phyloP scores from a whole-genome alignment of 441 rosid genomes.

The Omphalea diandra region DNA sequence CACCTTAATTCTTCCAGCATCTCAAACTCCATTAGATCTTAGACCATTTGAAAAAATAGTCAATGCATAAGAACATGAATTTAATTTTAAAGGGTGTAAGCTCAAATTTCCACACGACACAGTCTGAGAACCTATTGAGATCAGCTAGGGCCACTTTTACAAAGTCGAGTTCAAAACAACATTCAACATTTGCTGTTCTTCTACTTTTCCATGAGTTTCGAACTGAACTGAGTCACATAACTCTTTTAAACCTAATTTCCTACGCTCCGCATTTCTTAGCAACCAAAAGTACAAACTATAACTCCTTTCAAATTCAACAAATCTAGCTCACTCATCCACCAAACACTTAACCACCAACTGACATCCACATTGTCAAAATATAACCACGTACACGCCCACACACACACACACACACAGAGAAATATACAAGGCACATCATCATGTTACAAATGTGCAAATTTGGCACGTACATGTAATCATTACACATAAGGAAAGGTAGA shows the following conservation, averaged over 20 bases:
- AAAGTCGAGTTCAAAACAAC: neutral
- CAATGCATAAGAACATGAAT: no score
- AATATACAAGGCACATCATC: no score
- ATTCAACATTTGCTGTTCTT: neutral
- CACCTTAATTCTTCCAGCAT: neutral
- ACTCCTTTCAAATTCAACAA: neutral
- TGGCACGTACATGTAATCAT: neutral
- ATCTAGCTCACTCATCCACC: conserved; percentile 1
- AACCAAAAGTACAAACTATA: neutral
- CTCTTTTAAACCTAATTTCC: no score
- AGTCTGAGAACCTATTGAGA: neutral
- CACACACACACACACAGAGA: neutral
- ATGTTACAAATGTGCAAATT: neutral
- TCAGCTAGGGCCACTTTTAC: no score
- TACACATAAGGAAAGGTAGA: neutral
- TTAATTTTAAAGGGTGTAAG: no score
- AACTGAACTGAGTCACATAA: neutral
- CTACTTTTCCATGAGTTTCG: neutral
- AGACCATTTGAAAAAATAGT: no score
- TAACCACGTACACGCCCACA: neutral
- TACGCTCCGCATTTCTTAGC: neutral
- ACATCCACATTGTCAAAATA: no score
- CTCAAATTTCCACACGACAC: neutral
- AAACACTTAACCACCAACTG: neutral
- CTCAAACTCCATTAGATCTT: neutral